A percentile compares a stretch with the other conserved stretches of the same genome.
Evolutionary conservation across 163 green algal genomes (phyloP).

Genomic region (Prototheca wickerhamii): DNA sequence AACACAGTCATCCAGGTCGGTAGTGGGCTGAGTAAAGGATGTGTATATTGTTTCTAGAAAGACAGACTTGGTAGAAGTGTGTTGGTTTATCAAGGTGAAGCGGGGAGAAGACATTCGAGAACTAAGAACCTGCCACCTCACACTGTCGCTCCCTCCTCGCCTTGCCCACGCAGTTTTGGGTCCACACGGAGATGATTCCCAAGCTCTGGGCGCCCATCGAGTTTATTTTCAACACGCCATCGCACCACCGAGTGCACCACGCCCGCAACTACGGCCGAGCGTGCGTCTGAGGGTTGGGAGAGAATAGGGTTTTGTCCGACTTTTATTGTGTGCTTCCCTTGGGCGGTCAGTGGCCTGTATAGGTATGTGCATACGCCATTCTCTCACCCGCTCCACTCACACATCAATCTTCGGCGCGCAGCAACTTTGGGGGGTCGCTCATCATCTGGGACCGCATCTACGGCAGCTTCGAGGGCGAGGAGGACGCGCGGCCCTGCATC

Average conservation of each 20-base stretch:
- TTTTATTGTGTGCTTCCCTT: too few relatives aligned
- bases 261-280: conserved; percentile 27
- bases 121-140: too few relatives aligned
- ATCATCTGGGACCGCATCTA: conserved; percentile 40
- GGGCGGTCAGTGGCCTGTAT: too few relatives aligned
- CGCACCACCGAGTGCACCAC: conserved; percentile 39
- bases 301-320: background rate
- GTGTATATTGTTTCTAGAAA: too few relatives aligned
- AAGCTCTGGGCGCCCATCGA: conserved; percentile 23
- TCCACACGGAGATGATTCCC: conserved; percentile 28
- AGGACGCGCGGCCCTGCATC: conserved; percentile 3
- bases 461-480: conserved; percentile 32
- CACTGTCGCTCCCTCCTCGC: background rate
- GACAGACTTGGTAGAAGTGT: too few relatives aligned
- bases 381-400: background rate
- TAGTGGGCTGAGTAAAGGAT: too few relatives aligned
- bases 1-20: conserved; percentile 4
- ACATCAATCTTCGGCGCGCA: background rate
- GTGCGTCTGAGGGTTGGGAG: background rate
- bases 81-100: too few relatives aligned
- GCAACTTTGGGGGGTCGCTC: conserved; percentile 29
- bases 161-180: conserved; percentile 20
- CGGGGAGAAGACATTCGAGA: too few relatives aligned
- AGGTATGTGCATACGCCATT: too few relatives aligned
- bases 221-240: conserved; percentile 24